phyloP scores from a whole-genome alignment of 1,284 basidiomycete species.

The Cryptococcus amylolentus region DNA sequence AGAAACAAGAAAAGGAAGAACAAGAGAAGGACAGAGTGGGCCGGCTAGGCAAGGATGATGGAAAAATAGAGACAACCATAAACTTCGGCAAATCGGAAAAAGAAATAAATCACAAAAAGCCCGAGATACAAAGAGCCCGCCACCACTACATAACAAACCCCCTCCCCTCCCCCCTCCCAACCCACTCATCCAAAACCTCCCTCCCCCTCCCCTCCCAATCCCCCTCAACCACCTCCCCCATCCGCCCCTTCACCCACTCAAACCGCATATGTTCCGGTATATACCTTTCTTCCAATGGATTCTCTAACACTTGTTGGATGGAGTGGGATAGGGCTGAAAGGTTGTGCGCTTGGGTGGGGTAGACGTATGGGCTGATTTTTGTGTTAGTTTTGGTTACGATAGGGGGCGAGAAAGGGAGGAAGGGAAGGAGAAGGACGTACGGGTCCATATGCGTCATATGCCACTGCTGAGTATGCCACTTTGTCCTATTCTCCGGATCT shows the following conservation, averaged over 20 bases:
- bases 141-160: not conserved
- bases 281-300: constrained; percentile 30
- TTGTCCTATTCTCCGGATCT: constrained; percentile 36
- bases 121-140: not conserved
- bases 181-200: constrained; percentile 18
- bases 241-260: constrained; percentile 20
- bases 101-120: not conserved
- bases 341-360: constrained; percentile 43
- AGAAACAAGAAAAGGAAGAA: not conserved
- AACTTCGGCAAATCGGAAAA: not conserved
- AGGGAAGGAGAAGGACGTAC: constrained; percentile 19
- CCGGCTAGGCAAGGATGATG: not conserved
- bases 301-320: constrained; percentile 22
- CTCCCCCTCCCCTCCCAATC: constrained; percentile 29
- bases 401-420: not conserved
- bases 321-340: constrained; percentile 23
- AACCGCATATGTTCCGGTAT: constrained; percentile 27
- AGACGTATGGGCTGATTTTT: constrained; percentile 47
- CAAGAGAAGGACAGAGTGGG: not conserved
- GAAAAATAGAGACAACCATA: not conserved
- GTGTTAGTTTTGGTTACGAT: not conserved
- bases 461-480: constrained; percentile 49
- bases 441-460: constrained; percentile 38
- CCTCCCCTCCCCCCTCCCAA: constrained; percentile 15
- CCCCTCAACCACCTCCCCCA: constrained; percentile 25